Percentiles rank a stretch among this genome's conserved stretches.
Evolutionary conservation across 2,329 filamentous ascomycete genomes (phyloP).

Genomic region (Alternaria sp.): DNA sequence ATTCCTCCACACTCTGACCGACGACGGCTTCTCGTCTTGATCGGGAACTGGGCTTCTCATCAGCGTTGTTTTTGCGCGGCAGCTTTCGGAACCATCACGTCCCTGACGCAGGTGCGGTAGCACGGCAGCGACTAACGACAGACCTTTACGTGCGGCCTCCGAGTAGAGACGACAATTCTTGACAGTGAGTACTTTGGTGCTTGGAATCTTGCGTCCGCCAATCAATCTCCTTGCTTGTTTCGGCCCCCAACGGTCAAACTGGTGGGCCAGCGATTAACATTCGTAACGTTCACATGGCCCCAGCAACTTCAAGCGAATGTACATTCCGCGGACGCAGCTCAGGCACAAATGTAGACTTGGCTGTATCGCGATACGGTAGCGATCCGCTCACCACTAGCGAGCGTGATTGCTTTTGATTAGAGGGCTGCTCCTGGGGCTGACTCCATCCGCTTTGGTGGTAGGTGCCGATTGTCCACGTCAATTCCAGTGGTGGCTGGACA

Average conservation of each 20-base stretch:
- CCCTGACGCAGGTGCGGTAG: conserved; percentile 39
- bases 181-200: conserved; percentile 19
- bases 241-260: conserved; percentile 37
- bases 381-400: conserved; percentile 33
- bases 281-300: conserved; percentile 23
- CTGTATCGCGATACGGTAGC: conserved; percentile 30
- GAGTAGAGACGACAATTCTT: conserved; percentile 6
- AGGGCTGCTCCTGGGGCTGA: conserved; percentile 31
- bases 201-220: not conserved
- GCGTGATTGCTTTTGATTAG: conserved; percentile 36
- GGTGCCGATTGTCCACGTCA: conserved; percentile 38
- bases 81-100: conserved; percentile 23
- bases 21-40: conserved; percentile 25
- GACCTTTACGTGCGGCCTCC: conserved; percentile 25
- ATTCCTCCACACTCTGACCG: conserved; percentile 26
- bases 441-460: conserved; percentile 34
- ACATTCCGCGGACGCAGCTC: conserved; percentile 25
- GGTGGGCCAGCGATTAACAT: conserved; percentile 24
- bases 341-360: conserved; percentile 22
- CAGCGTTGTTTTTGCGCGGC: conserved; percentile 31
- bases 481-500: conserved; percentile 41
- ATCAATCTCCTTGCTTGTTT: conserved; percentile 21
- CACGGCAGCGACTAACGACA: conserved; percentile 26
- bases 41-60: conserved; percentile 29
- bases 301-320: conserved; percentile 18